These are phyloP conservation scores for Nigrospora sphaerica DNA, from an alignment of 2,329 filamentous ascomycete genomes.

Conservation along the genomic window DNA sequence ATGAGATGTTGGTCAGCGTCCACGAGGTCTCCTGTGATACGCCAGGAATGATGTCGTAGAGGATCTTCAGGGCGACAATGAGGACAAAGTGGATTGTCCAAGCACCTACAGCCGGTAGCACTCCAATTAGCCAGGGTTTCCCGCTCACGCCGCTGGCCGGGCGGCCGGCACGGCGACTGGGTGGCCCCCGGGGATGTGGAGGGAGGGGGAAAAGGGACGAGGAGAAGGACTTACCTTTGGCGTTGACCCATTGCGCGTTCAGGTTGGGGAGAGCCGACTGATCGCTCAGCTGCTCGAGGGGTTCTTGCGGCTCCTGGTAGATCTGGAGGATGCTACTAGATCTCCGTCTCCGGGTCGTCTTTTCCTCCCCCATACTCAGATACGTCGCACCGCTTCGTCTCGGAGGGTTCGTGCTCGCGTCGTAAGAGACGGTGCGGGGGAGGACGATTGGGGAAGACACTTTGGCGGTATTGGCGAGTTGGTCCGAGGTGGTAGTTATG, in stretches of 20 bases:
- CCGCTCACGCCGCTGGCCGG: no score
- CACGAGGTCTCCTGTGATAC: conserved; percentile 97
- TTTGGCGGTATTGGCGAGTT: conserved; percentile 72
- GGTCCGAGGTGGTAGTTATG: conserved; percentile 12
- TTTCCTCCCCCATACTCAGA: conserved; percentile 53
- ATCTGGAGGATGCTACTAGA: conserved; percentile 90
- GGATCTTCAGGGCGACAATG: conserved; percentile 85
- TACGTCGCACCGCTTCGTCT: conserved; percentile 49
- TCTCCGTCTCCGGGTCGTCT: conserved; percentile 74
- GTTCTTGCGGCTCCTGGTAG: conserved; percentile 94
- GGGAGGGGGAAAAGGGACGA: conserved; percentile 1
- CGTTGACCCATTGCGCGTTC: conserved; percentile 98
- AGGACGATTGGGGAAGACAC: conserved; percentile 87
- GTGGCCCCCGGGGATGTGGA: not conserved
- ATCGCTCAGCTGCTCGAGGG: conserved; percentile 94
- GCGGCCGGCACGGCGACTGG: not conserved
- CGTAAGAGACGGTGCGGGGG: conserved; percentile 85
- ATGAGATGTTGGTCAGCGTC: conserved; percentile 97
- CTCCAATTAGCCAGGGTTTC: conserved; percentile 5
- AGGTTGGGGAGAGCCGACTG: conserved; percentile 91
- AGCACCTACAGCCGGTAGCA: conserved; percentile 55
- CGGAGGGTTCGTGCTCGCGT: conserved; percentile 67
- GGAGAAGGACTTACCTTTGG: conserved; percentile 67
- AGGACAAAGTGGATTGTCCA: conserved; percentile 97
- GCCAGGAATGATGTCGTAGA: conserved; percentile 93